A percentile compares a stretch with the other conserved stretches of the same genome.
Conservation (phyloP, 2,329 filamentous ascomycete species). For the Fusarium nurragi region DNA sequence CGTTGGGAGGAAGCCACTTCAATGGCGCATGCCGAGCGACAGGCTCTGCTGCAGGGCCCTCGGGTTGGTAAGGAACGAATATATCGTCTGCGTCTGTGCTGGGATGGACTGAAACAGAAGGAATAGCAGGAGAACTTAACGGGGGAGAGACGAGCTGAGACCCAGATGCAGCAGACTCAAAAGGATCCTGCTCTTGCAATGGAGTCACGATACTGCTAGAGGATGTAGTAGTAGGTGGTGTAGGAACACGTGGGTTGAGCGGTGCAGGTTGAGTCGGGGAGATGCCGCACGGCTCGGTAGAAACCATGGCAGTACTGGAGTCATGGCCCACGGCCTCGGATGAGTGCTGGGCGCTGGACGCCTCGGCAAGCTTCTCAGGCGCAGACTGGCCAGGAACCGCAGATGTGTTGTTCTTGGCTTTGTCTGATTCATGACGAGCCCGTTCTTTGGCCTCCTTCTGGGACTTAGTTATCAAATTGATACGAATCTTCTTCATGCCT, state of each 20-base stretch:
- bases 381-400: constrained; percentile 1
- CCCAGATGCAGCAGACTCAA: constrained; percentile 35
- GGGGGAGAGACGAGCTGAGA: constrained; percentile 37
- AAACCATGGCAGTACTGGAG: not conserved
- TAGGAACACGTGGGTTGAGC: constrained; percentile 17
- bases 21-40: constrained; percentile 53
- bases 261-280: constrained; percentile 28
- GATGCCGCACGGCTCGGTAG: not conserved
- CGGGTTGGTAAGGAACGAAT: constrained; percentile 66
- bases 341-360: constrained; percentile 1
- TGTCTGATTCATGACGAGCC: constrained; percentile 41
- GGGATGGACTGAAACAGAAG: constrained; percentile 43
- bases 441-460: constrained; percentile 64
- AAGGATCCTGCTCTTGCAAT: constrained; percentile 36
- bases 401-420: constrained; percentile 12
- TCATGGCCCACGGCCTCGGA: not conserved
- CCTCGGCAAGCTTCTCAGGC: not conserved
- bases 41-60: constrained; percentile 57
- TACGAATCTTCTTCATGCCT: constrained; percentile 71
- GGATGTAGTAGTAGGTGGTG: constrained; percentile 39
- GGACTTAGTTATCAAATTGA: constrained; percentile 67
- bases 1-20: constrained; percentile 63
- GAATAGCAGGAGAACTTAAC: constrained; percentile 46
- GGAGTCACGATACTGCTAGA: constrained; percentile 43
- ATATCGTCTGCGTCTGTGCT: constrained; percentile 48